Evolutionary conservation across 1,284 basidiomycete genomes (phyloP), one percentile per base, ranked within the genome.

Genomic region (Melampsora americana): DNA sequence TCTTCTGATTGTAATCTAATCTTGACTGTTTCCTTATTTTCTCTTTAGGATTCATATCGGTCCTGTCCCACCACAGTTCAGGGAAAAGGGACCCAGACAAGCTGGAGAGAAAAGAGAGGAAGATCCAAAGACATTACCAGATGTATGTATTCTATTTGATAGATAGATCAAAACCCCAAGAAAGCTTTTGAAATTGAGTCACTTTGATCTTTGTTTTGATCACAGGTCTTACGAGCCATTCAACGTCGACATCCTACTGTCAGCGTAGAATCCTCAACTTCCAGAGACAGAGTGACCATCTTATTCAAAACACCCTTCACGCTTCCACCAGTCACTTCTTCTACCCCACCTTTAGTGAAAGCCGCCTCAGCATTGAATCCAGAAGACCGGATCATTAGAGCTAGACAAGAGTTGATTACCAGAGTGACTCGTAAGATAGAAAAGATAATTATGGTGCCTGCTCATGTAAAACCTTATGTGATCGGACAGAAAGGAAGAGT

Each of bases 401-500:
- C 90, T 89, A 83, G 94, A 93, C 71, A 92, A 92, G 83, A 88
- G 90, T 79, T 88, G 87, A 80, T 87, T 98, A 76, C 86, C 93
- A 73, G 88, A 91, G 76, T 87, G 90, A 79, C 86, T 96, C 78
- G 93, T 92, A 84, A 86, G 80, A 78, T 69, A 20, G 56, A 84
- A 80, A 83, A 84, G 61, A 83, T 84, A 61, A 39, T 98, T 78
- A 86, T 91, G 80, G 92, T 96, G 32, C 95, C 95, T 48, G 89
- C 88, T 62, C 93, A 93, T 66, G 92, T 92, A 11, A 91, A 96
- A 82, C 89, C 91, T 48, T 86, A 88, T 53, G 94, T 99, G 83
- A 93, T 99, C 81, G 95, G 95, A 78, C 86, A 90, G 79, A 97
- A 94, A 87, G 95, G 93, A 81, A 90, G 92, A 66, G 95, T 89